Evolutionary conservation across 2,329 filamentous ascomycete species (phyloP), one percentile per base, ranked within the genome.

Genomic region (Daldinia sp.): DNA sequence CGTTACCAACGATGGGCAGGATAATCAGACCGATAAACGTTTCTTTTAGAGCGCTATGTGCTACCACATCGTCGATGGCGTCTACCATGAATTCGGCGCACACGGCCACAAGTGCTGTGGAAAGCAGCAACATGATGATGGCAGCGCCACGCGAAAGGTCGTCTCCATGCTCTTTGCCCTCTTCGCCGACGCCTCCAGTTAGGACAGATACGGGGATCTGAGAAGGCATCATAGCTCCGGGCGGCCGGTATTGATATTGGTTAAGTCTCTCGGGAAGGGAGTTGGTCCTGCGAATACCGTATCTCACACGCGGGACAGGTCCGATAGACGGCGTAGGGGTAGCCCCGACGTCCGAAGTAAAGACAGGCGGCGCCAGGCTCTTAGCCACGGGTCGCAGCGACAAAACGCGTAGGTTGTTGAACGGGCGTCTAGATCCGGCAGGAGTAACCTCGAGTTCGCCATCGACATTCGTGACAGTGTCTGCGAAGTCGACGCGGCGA

Each of bases 1-100:
- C 89, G 68, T 92, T 92, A 54, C 89, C 89, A 11, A 91, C 88
- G 58, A 92, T 90, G 7, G 89, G 89, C 1, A 92, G 80, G 63
- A 92, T 85, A 68, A 92, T 91, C 11, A 92, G 81, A 66, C 89
- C 89, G 54, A 92, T 88, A 63, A 91, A 91, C 4, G 85, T 84
- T 73, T 91, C 87, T 59, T 85, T 83, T 5, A 92, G 76, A 0
- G 81, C 80, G 47, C 83, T 84, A 13, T 80, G 79, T 15, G 73
- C 76, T 3, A 90, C 85, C 0, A 91, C 84, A 11, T 84, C 85
- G 68, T 88, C 81, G 73, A 92, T 91, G 41, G 86, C 87, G 61
- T 83, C 83, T 19, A 91, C 87, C 72, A 92, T 85, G 72, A 90
- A 90, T 71, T 91, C 89, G 64, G 89, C 89, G 71, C 89, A 91